These are phyloP conservation scores for Coemansia sp. DNA, from an alignment of 192 early-diverging fungal species.

Conservation along the genomic window DNA sequence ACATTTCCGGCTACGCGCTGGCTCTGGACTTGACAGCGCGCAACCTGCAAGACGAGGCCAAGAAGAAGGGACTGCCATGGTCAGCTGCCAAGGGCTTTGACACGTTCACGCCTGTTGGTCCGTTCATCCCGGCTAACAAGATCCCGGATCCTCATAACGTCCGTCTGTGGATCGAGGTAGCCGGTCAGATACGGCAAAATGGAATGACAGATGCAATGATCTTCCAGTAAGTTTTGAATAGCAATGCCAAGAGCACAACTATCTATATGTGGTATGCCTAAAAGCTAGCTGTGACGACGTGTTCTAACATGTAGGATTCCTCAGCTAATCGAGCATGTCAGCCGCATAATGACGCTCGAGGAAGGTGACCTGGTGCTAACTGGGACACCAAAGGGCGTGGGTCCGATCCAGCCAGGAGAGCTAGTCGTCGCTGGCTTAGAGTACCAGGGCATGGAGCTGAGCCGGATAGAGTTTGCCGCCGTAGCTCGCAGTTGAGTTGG, in stretches of 20 bases:
- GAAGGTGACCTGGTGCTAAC: constrained; percentile 91
- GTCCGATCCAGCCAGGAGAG: constrained; percentile 80
- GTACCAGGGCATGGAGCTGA: constrained; percentile 46
- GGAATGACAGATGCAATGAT: constrained; percentile 94
- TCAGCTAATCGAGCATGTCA: constrained; percentile 77
- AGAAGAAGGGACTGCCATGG: constrained; percentile 88
- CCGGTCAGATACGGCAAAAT: constrained; percentile 76
- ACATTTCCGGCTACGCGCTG: constrained; percentile 81
- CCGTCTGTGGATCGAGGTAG: constrained; percentile 76
- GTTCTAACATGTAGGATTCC: constrained; percentile 65
- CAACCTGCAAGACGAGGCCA: constrained; percentile 85
- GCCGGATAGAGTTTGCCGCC: constrained; percentile 48
- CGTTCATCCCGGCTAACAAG: constrained; percentile 73
- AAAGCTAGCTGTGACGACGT: background rate
- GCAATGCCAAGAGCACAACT: background rate
- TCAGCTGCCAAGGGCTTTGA: constrained; percentile 93
- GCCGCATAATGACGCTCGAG: constrained; percentile 87
- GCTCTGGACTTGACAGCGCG: constrained; percentile 94
- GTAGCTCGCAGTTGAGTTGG: constrained; percentile 20
- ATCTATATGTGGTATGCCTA: background rate
- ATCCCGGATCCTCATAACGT: constrained; percentile 78
- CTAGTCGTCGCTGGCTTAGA: constrained; percentile 74
- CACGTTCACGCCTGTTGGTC: constrained; percentile 89
- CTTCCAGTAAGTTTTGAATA: constrained; percentile 65
- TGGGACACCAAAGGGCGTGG: constrained; percentile 90